Conservation (phyloP, 768 basidiomycete genomes). For the Hericium rajendrae region DNA sequence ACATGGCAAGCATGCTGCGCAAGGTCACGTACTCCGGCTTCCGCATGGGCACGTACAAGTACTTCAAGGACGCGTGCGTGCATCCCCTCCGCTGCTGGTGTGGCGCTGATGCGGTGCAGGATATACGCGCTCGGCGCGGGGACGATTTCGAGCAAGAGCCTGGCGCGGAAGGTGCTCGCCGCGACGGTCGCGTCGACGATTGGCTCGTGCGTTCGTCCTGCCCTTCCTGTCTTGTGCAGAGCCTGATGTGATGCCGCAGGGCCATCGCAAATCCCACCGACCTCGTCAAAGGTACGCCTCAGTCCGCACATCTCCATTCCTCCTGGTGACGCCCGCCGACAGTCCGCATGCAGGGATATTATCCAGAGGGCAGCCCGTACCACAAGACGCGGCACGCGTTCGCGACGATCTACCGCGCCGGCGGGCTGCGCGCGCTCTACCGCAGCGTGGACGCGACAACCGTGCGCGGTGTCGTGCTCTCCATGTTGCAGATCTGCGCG, state of each 20-base stretch:
- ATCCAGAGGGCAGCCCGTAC: constrained; percentile 26
- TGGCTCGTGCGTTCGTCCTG: constrained; percentile 21
- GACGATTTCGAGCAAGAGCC: constrained; percentile 21
- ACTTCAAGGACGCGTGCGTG: constrained; percentile 26
- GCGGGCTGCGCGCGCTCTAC: constrained; percentile 20
- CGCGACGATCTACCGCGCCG: constrained; percentile 18
- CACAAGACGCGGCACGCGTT: constrained; percentile 23
- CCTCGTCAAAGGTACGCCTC: constrained; percentile 23
- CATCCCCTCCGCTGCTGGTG: no score
- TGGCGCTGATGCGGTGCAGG: constrained; percentile 5
- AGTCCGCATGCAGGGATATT: constrained; percentile 30
- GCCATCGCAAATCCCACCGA: constrained; percentile 27
- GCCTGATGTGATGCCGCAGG: constrained; percentile 8
- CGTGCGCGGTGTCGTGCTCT: constrained; percentile 24
- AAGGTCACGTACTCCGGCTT: constrained; percentile 27
- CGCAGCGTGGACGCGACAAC: constrained; percentile 26
- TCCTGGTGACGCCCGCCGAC: neutral
- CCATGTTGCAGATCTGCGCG: constrained; percentile 26
- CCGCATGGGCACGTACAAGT: constrained; percentile 27
- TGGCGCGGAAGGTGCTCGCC: constrained; percentile 24
- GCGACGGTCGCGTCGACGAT: constrained; percentile 24
- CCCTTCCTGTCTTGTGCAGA: neutral
- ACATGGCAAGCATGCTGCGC: constrained; percentile 26
- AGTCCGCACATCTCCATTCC: neutral
- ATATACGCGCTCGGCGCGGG: constrained; percentile 17